Conservation (phyloP, 2,329 filamentous ascomycete genomes). For the Trichoderma simmonsii region DNA sequence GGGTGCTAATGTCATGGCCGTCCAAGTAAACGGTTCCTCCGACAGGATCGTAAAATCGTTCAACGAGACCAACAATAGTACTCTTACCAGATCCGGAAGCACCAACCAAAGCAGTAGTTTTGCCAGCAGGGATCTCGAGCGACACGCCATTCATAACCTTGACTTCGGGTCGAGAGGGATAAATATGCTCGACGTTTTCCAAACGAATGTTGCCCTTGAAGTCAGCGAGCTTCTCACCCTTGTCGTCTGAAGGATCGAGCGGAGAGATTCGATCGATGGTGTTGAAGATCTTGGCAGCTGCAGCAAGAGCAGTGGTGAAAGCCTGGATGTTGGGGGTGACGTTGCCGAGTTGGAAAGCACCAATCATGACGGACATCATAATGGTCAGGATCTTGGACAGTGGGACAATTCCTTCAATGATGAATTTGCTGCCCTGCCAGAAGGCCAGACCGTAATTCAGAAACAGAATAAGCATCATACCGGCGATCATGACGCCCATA, state of each 20-base stretch:
- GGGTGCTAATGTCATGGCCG: constrained; percentile 71
- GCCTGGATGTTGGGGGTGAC: constrained; percentile 83
- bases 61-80: constrained; percentile 88
- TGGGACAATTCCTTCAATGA: constrained; percentile 62
- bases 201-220: constrained; percentile 79
- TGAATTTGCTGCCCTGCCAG: constrained; percentile 78
- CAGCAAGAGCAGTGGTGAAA: constrained; percentile 79
- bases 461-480: constrained; percentile 81
- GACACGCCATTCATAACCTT: constrained; percentile 81
- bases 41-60: constrained; percentile 91
- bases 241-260: constrained; percentile 68
- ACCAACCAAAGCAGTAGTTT: constrained; percentile 89
- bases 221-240: constrained; percentile 67
- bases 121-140: constrained; percentile 81
- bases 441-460: constrained; percentile 85
- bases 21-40: constrained; percentile 76
- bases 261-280: constrained; percentile 89
- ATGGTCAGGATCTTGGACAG: constrained; percentile 78
- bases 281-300: constrained; percentile 86
- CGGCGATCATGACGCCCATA: constrained; percentile 74
- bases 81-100: constrained; percentile 94
- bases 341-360: constrained; percentile 86
- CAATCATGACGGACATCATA: constrained; percentile 87
- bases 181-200: constrained; percentile 83
- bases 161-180: constrained; percentile 89